Percentiles rank a stretch among this genome's conserved stretches.
Conservation (phyloP, 139 green algal species). For the Chlamydomonas schloesseri region DNA sequence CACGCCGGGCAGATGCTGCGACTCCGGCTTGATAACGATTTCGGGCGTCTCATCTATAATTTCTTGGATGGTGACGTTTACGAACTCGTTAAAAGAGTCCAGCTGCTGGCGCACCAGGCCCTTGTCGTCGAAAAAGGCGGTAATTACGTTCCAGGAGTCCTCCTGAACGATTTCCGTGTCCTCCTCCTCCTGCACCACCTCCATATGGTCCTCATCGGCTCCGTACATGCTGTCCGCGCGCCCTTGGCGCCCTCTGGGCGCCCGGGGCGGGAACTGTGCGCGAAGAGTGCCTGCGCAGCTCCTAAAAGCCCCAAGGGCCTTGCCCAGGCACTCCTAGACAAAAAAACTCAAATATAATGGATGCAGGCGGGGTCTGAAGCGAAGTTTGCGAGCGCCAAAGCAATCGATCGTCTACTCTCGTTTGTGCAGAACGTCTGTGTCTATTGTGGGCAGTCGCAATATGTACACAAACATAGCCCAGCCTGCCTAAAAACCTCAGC, state of each 20-base stretch:
- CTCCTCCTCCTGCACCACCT: slow-evolving; percentile 23
- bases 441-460: no score
- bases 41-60: slow-evolving; percentile 73
- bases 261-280: no score
- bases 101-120: slow-evolving; percentile 98
- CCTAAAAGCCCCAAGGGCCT: no score
- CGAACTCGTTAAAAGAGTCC: slow-evolving; percentile 99
- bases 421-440: no score
- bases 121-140: slow-evolving; percentile 95
- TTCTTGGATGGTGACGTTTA: slow-evolving; percentile 90
- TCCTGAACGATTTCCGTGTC: slow-evolving; percentile 61
- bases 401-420: no score
- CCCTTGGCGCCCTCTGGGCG: not conserved
- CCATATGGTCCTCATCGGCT: slow-evolving; percentile 38
- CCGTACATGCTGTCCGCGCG: slow-evolving; percentile 24
- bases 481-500: no score
- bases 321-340: no score
- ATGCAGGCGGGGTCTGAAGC: no score
- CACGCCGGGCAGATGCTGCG: slow-evolving; percentile 82
- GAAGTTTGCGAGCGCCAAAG: no score
- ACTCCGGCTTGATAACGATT: slow-evolving; percentile 81
- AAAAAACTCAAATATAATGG: no score
- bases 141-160: slow-evolving; percentile 72
- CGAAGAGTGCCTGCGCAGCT: no score
- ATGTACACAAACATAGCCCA: no score